These are phyloP conservation scores for Hypoxylon sp. DNA, from an alignment of 2,329 filamentous ascomycete species.

Conservation along the genomic window DNA sequence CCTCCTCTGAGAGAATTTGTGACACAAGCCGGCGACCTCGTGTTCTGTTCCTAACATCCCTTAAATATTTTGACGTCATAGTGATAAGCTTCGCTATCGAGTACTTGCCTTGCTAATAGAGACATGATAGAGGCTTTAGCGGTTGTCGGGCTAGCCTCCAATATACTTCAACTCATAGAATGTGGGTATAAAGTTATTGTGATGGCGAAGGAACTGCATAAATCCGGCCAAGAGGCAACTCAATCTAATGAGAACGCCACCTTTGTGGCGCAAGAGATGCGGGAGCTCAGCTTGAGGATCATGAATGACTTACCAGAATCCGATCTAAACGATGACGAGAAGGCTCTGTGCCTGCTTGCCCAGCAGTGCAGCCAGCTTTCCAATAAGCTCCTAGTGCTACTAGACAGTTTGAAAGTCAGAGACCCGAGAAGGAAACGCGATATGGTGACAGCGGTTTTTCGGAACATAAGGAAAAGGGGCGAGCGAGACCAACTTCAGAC, in stretches of 20 bases:
- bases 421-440: neutral
- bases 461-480: conserved; percentile 24
- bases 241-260: conserved; percentile 17
- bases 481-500: conserved; percentile 21
- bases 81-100: neutral
- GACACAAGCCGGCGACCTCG: neutral
- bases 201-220: conserved; percentile 25
- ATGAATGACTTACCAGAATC: conserved; percentile 20
- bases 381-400: conserved; percentile 26
- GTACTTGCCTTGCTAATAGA: neutral
- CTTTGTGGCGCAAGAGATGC: conserved; percentile 32
- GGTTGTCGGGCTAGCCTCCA: conserved; percentile 33
- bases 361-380: conserved; percentile 24
- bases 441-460: conserved; percentile 14
- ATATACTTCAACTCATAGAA: conserved; percentile 40
- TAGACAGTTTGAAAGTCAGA: conserved; percentile 23
- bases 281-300: conserved; percentile 22
- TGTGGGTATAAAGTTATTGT: conserved; percentile 25
- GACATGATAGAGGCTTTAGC: conserved; percentile 34
- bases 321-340: conserved; percentile 18
- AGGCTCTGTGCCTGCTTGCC: conserved; percentile 27
- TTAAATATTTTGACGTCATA: neutral
- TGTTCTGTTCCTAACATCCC: neutral
- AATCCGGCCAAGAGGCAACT: conserved; percentile 21
- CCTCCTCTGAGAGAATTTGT: neutral